These are phyloP conservation scores for Anthoceros angustus DNA, from an alignment of 225 moss, liverwort and hornwort species.

Conservation along the genomic window DNA sequence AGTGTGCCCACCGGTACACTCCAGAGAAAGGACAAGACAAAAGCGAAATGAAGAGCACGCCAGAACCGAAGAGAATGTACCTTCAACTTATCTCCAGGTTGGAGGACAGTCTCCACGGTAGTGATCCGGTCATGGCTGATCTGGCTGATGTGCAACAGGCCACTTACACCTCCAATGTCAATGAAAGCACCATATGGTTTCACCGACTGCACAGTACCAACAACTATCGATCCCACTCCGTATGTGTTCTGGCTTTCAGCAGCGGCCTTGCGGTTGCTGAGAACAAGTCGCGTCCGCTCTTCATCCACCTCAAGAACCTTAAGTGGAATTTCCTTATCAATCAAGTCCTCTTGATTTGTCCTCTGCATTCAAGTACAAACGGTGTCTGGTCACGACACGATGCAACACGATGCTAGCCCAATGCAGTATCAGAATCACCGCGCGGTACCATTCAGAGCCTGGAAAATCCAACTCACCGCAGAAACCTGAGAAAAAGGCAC, in stretches of 20 bases:
- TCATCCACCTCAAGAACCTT: conserved; percentile 48
- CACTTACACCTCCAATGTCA: conserved; percentile 89
- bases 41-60: neutral
- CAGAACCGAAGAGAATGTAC: conserved; percentile 7
- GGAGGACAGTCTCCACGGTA: conserved; percentile 76
- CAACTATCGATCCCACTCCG: conserved; percentile 35
- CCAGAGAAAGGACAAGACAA: neutral
- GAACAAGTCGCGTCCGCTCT: conserved; percentile 32
- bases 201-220: conserved; percentile 42
- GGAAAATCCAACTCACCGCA: conserved; percentile 21
- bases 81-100: conserved; percentile 88
- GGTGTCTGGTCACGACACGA: neutral
- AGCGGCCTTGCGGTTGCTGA: conserved; percentile 39
- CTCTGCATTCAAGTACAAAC: conserved; percentile 19
- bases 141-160: conserved; percentile 93
- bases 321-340: conserved; percentile 33
- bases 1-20: neutral
- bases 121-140: conserved; percentile 96
- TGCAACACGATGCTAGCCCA: neutral
- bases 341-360: conserved; percentile 37
- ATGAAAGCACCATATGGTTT: conserved; percentile 55
- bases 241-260: conserved; percentile 32
- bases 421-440: conserved; percentile 23
- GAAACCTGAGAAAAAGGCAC: conserved; percentile 89
- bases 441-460: neutral